A percentile compares a stretch with the other conserved stretches of the same genome.
phyloP scores from a whole-genome alignment of 139 green algal species.

The Penium margaritaceum region DNA sequence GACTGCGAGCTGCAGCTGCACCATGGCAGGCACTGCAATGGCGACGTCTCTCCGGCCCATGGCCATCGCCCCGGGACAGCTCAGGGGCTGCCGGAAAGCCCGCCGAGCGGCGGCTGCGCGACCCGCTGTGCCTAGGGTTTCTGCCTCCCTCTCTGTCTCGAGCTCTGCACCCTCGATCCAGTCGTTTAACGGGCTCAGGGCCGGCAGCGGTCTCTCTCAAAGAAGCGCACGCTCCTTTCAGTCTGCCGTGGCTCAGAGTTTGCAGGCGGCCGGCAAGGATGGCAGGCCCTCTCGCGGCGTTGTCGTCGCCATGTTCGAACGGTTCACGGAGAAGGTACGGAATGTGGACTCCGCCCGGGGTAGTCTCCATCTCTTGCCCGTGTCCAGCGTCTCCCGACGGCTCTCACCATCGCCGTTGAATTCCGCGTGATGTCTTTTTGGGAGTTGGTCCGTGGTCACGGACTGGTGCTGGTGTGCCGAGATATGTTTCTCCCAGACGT shows the following conservation, averaged over 20 bases:
- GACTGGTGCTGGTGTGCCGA: not conserved
- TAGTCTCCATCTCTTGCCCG: not conserved
- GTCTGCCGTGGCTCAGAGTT: conserved; percentile 4
- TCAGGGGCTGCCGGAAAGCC: no score
- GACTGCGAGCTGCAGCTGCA: no score
- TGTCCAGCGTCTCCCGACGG: not conserved
- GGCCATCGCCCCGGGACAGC: no score
- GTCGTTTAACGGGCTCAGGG: not conserved
- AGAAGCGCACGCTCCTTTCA: no score
- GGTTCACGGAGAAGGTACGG: conserved; percentile 86
- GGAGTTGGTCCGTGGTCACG: not conserved
- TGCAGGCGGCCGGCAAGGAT: not conserved
- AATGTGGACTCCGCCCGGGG: not conserved
- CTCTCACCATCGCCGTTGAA: no score
- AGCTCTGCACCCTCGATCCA: not conserved
- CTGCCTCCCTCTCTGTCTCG: no score
- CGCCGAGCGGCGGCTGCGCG: no score
- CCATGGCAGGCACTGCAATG: no score
- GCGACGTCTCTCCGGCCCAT: no score
- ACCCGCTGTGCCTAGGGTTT: no score
- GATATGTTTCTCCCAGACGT: not conserved
- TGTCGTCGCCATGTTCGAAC: conserved; percentile 79
- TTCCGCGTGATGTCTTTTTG: not conserved
- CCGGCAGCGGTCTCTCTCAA: no score
- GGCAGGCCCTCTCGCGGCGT: not conserved